Conservation (phyloP, 495 filamentous ascomycete species). For the Neurospora pannonica region DNA sequence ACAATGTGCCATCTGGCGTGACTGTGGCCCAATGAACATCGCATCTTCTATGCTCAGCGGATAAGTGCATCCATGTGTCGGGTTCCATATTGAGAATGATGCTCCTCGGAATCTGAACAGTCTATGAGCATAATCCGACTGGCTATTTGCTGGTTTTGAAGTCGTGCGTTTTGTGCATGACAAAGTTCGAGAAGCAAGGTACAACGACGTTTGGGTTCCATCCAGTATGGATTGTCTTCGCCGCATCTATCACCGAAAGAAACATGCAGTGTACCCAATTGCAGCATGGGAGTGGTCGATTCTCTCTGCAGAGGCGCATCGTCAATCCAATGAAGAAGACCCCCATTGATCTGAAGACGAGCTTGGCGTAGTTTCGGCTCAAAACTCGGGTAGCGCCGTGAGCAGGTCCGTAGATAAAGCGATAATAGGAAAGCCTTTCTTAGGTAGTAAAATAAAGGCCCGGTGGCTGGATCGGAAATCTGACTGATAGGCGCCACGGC, state of each 20-base stretch:
- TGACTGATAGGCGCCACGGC: neutral
- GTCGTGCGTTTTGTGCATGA: neutral
- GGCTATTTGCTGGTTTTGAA: neutral
- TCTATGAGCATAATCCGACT: neutral
- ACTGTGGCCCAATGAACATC: constrained; percentile 26
- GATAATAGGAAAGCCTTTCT: neutral
- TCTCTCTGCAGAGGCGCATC: neutral
- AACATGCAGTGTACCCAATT: neutral
- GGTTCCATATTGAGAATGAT: constrained; percentile 18
- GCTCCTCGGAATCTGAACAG: constrained; percentile 17
- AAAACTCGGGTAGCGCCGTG: neutral
- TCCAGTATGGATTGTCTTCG: neutral
- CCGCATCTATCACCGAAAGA: neutral
- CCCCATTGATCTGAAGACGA: neutral
- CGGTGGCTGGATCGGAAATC: neutral
- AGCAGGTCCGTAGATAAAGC: neutral
- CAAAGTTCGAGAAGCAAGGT: neutral
- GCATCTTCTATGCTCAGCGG: constrained; percentile 18
- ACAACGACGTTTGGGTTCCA: neutral
- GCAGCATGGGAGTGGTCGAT: neutral
- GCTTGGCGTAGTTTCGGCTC: neutral
- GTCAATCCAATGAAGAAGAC: neutral
- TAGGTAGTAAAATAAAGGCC: neutral
- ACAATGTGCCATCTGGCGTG: constrained; percentile 41
- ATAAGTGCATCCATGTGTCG: constrained; percentile 22